phyloP scores from a whole-genome alignment of 805 yeast species.

The Naumovozyma dairenensis region DNA sequence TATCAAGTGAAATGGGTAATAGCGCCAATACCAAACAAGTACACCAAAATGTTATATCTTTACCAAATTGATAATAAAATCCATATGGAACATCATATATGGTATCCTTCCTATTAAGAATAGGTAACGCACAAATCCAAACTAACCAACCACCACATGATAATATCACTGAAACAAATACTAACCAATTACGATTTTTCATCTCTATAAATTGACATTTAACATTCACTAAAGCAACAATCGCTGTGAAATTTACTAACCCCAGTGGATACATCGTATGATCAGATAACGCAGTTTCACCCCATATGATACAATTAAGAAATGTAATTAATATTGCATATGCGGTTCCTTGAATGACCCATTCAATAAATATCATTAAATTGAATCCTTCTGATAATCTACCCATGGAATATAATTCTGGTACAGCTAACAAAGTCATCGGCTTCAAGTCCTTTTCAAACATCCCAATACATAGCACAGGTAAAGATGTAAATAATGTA shows the following conservation, averaged over 20 bases:
- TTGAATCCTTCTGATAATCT: conserved; percentile 67
- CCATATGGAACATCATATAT: conserved; percentile 65
- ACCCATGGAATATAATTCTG: conserved; percentile 78
- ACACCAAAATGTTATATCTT: conserved; percentile 83
- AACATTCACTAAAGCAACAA: conserved; percentile 62
- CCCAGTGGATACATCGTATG: conserved; percentile 79
- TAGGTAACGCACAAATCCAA: conserved; percentile 75
- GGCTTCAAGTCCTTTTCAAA: conserved; percentile 87
- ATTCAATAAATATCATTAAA: conserved; percentile 53
- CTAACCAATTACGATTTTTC: conserved; percentile 60
- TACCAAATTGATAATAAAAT: conserved; percentile 61
- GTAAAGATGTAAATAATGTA: conserved; percentile 86
- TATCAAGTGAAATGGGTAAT: conserved; percentile 58
- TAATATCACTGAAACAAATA: conserved; percentile 52
- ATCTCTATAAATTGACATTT: conserved; percentile 78
- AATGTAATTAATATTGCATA: conserved; percentile 69
- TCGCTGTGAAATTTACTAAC: conserved; percentile 58
- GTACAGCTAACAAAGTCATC: conserved; percentile 80
- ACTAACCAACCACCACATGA: conserved; percentile 78
- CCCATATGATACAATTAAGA: conserved; percentile 59
- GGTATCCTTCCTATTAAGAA: conserved; percentile 45
- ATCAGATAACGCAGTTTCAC: conserved; percentile 54
- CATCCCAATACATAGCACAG: conserved; percentile 90
- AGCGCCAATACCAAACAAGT: conserved; percentile 46
- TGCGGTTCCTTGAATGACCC: conserved; percentile 70